Conservation (phyloP, 2,329 filamentous ascomycete species). For the Diaporthe sp. region DNA sequence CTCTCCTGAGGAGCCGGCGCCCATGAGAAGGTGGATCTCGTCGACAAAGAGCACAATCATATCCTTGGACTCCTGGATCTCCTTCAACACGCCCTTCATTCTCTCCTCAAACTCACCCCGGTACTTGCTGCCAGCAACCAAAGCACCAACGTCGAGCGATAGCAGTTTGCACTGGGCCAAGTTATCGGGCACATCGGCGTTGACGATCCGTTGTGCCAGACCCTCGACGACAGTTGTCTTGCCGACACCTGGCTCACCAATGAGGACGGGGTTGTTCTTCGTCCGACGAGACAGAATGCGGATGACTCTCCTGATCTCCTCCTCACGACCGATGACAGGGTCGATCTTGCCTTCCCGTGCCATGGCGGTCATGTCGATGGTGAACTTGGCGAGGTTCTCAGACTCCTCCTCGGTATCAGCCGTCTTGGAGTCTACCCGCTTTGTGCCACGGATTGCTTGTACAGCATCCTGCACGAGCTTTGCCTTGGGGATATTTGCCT, state of each 20-base stretch:
- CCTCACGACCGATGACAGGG: constrained; percentile 95
- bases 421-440: constrained; percentile 94
- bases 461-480: constrained; percentile 95
- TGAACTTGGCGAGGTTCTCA: constrained; percentile 98
- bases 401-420: constrained; percentile 93
- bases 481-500: constrained; percentile 90
- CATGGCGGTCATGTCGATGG: constrained; percentile 97
- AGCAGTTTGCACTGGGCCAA: constrained; percentile 93
- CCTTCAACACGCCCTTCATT: constrained; percentile 99
- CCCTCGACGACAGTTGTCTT: constrained; percentile 99
- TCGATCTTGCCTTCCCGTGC: constrained; percentile 98
- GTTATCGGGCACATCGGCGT: constrained; percentile 96
- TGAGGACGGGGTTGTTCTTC: constrained; percentile 98
- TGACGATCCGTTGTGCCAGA: constrained; percentile 94
- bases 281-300: constrained; percentile 93
- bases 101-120: constrained; percentile 98
- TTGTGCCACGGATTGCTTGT: constrained; percentile 90
- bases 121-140: constrained; percentile 98
- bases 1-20: constrained; percentile 92
- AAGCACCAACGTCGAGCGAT: constrained; percentile 92
- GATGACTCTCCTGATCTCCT: constrained; percentile 93
- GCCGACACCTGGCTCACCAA: constrained; percentile 97
- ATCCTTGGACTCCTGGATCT: constrained; percentile 94
- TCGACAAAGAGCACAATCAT: constrained; percentile 99
- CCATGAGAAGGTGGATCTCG: constrained; percentile 99